These are phyloP conservation scores for Athelia psychrophila DNA, from an alignment of 1,284 basidiomycete species.

Conservation along the genomic window DNA sequence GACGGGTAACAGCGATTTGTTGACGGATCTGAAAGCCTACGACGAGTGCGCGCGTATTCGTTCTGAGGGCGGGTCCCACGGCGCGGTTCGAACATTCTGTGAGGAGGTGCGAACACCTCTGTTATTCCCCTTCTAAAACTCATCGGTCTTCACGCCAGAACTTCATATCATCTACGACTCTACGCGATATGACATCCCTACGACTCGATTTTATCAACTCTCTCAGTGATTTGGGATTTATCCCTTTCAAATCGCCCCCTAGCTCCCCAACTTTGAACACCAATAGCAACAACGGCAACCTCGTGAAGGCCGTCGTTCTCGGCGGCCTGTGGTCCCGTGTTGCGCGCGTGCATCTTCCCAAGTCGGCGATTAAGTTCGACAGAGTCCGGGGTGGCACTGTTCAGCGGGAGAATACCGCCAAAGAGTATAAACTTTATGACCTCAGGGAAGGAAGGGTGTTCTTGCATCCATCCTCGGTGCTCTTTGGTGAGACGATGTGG, in stretches of 20 bases:
- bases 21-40: slow-evolving; percentile 82
- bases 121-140: background rate
- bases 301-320: slow-evolving; percentile 80
- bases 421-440: slow-evolving; percentile 81
- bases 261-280: slow-evolving; percentile 48
- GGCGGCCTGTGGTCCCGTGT: slow-evolving; percentile 84
- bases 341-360: slow-evolving; percentile 73
- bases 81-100: slow-evolving; percentile 64
- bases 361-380: slow-evolving; percentile 76
- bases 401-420: slow-evolving; percentile 78
- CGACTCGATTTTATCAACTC: slow-evolving; percentile 77
- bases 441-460: slow-evolving; percentile 62
- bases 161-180: slow-evolving; percentile 74
- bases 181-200: slow-evolving; percentile 83
- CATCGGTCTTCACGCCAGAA: slow-evolving; percentile 43
- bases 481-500: slow-evolving; percentile 77
- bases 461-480: slow-evolving; percentile 81
- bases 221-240: slow-evolving; percentile 74
- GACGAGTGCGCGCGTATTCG: slow-evolving; percentile 60
- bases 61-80: slow-evolving; percentile 43
- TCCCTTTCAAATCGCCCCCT: slow-evolving; percentile 43
- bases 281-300: slow-evolving; percentile 65
- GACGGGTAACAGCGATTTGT: slow-evolving; percentile 78
- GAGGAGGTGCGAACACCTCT: slow-evolving; percentile 55
- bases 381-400: slow-evolving; percentile 78